phyloP scores from a whole-genome alignment of 192 early-diverging fungal genomes.

The Irineochytrium annulatum region DNA sequence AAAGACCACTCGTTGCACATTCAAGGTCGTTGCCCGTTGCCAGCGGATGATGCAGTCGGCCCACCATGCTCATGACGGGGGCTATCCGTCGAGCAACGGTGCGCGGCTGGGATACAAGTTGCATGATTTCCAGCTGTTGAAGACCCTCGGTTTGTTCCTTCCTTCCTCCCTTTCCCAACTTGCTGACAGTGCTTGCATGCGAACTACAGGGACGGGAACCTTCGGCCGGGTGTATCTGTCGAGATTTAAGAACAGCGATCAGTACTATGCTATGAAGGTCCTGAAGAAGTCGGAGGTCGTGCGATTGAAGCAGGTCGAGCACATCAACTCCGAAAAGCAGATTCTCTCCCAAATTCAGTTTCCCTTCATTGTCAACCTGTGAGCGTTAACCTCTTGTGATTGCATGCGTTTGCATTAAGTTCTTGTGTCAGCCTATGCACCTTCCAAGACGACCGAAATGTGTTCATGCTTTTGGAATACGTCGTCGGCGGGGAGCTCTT shows the following conservation, averaged over 20 bases:
- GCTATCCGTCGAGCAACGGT: slow-evolving; percentile 40
- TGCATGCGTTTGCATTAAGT: neutral
- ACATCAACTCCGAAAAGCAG: slow-evolving; percentile 56
- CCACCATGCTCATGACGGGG: too few relatives aligned
- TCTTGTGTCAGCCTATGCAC: slow-evolving; percentile 69
- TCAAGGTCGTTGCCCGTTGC: too few relatives aligned
- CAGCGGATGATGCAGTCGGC: too few relatives aligned
- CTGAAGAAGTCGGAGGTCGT: slow-evolving; percentile 55
- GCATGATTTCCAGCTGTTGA: slow-evolving; percentile 44
- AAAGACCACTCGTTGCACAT: too few relatives aligned
- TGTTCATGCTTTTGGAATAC: slow-evolving; percentile 96
- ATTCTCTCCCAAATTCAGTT: slow-evolving; percentile 45
- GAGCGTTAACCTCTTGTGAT: slow-evolving; percentile 5
- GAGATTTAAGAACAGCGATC: slow-evolving; percentile 68
- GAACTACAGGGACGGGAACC: slow-evolving; percentile 80
- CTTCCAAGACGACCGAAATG: slow-evolving; percentile 88
- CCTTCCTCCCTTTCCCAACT: neutral
- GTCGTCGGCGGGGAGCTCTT: slow-evolving; percentile 96
- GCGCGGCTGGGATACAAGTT: slow-evolving; percentile 40
- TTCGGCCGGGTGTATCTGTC: slow-evolving; percentile 94
- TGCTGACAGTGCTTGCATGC: neutral
- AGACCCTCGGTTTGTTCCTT: slow-evolving; percentile 40
- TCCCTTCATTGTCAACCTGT: slow-evolving; percentile 56
- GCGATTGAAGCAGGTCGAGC: slow-evolving; percentile 54
- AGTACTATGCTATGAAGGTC: slow-evolving; percentile 76